A percentile compares a stretch with the other conserved stretches of the same genome.
Evolutionary conservation across 2,329 filamentous ascomycete genomes (phyloP).

Genomic region (Pseudopithomyces chartarum): DNA sequence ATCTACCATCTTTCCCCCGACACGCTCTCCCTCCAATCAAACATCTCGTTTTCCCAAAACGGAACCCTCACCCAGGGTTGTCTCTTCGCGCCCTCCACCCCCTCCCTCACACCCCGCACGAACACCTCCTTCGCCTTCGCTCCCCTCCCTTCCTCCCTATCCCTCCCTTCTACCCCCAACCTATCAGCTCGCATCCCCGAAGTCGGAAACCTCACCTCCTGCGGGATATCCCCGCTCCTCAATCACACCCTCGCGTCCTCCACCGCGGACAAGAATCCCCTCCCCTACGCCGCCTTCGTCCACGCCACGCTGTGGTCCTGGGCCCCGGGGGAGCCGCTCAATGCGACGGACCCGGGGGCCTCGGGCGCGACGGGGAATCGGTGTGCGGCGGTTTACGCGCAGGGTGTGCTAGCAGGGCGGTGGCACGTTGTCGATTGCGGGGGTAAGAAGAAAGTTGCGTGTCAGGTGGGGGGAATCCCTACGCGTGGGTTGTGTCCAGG

Average conservation of each 20-base stretch:
- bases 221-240: slow-evolving; percentile 65
- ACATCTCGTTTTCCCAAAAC: slow-evolving; percentile 41
- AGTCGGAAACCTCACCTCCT: slow-evolving; percentile 54
- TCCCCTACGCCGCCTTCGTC: slow-evolving; percentile 58
- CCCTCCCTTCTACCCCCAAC: slow-evolving; percentile 27
- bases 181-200: slow-evolving; percentile 27
- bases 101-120: slow-evolving; percentile 51
- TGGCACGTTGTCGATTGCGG: slow-evolving; percentile 65
- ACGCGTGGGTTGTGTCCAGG: slow-evolving; percentile 60
- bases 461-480: slow-evolving; percentile 61
- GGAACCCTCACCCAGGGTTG: slow-evolving; percentile 59
- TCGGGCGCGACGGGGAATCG: slow-evolving; percentile 43
- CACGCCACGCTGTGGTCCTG: slow-evolving; percentile 64
- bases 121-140: slow-evolving; percentile 53
- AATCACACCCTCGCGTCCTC: slow-evolving; percentile 59
- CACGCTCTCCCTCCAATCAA: slow-evolving; percentile 29
- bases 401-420: slow-evolving; percentile 52
- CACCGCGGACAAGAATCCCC: slow-evolving; percentile 55
- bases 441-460: slow-evolving; percentile 58
- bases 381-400: slow-evolving; percentile 60
- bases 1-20: slow-evolving; percentile 60
- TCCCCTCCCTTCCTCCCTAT: slow-evolving; percentile 17
- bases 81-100: slow-evolving; percentile 53
- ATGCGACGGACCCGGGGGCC: slow-evolving; percentile 39
- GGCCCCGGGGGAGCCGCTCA: slow-evolving; percentile 60